Evolutionary conservation across 2,329 filamentous ascomycete genomes (phyloP).

Genomic region (Alternaria ventricosa): DNA sequence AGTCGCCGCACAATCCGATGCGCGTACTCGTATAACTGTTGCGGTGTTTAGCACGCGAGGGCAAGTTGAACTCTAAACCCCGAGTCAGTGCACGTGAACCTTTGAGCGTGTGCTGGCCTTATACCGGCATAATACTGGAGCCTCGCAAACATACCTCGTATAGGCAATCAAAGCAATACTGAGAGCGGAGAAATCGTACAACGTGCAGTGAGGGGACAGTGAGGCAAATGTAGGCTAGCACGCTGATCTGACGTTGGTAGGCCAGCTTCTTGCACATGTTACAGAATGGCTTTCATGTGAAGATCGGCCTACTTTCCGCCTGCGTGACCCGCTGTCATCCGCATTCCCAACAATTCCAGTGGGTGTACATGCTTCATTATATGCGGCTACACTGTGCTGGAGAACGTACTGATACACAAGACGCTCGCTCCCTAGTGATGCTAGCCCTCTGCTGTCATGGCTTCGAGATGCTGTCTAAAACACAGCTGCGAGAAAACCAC

Average conservation of each 20-base stretch:
- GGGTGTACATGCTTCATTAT: conserved; percentile 30
- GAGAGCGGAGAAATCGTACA: conserved; percentile 9
- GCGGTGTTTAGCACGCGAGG: conserved; percentile 30
- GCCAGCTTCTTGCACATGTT: conserved; percentile 15
- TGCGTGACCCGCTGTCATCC: conserved; percentile 20
- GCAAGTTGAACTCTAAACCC: conserved; percentile 22
- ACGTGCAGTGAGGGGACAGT: conserved; percentile 14
- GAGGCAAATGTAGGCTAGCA: conserved; percentile 12
- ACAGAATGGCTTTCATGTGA: conserved; percentile 35
- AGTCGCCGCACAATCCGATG: conserved; percentile 10
- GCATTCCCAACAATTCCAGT: conserved; percentile 20
- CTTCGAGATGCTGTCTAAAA: conserved; percentile 21
- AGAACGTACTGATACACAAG: conserved; percentile 23
- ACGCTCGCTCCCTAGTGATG: conserved; percentile 17
- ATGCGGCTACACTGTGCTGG: conserved; percentile 28
- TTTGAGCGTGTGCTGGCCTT: conserved; percentile 20
- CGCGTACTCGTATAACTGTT: conserved; percentile 23
- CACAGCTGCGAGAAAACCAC: conserved; percentile 22
- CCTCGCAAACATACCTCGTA: conserved; percentile 35
- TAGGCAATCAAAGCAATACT: conserved; percentile 21
- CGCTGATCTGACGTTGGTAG: conserved; percentile 15
- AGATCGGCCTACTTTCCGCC: conserved; percentile 27
- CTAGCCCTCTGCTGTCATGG: conserved; percentile 19
- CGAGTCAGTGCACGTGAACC: conserved; percentile 35
- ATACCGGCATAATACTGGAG: conserved; percentile 13